Percentiles rank a stretch among this genome's conserved stretches.
These are phyloP conservation scores for Blumeria graminis DNA, from an alignment of 2,329 filamentous ascomycete genomes.

Conservation along the genomic window DNA sequence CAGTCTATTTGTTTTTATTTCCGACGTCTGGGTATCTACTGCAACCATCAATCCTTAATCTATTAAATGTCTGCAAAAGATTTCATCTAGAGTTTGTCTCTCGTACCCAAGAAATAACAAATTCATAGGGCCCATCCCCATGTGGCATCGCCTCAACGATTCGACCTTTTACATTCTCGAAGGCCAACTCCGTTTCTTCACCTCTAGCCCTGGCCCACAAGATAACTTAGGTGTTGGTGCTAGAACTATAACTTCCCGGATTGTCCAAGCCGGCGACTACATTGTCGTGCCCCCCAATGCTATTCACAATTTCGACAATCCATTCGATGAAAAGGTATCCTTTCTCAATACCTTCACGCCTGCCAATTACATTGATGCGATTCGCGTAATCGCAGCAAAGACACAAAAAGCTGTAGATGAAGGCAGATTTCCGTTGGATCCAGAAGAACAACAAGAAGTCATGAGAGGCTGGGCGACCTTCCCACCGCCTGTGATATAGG, in stretches of 20 bases:
- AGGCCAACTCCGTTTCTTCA: constrained; percentile 23
- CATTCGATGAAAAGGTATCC: constrained; percentile 25
- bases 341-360: constrained; percentile 34
- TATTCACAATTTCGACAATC: constrained; percentile 31
- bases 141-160: constrained; percentile 33
- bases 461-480: constrained; percentile 9
- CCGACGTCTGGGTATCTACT: neutral
- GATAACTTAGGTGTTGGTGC: too few relatives aligned
- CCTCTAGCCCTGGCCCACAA: neutral
- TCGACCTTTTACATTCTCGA: constrained; percentile 30
- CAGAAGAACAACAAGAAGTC: constrained; percentile 5
- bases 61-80: neutral
- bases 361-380: constrained; percentile 7
- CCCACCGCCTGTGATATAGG: constrained; percentile 21
- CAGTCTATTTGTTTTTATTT: too few relatives aligned
- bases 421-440: constrained; percentile 3
- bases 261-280: constrained; percentile 25
- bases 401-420: constrained; percentile 2
- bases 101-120: neutral
- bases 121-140: constrained; percentile 22
- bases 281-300: constrained; percentile 27
- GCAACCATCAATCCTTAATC: neutral
- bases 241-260: neutral
- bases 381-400: constrained; percentile 5
- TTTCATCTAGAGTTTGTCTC: neutral